Percentiles rank a stretch among this genome's conserved stretches.
Evolutionary conservation across 2,329 filamentous ascomycete species (phyloP).

Genomic region (Fusarium anthophilum): DNA sequence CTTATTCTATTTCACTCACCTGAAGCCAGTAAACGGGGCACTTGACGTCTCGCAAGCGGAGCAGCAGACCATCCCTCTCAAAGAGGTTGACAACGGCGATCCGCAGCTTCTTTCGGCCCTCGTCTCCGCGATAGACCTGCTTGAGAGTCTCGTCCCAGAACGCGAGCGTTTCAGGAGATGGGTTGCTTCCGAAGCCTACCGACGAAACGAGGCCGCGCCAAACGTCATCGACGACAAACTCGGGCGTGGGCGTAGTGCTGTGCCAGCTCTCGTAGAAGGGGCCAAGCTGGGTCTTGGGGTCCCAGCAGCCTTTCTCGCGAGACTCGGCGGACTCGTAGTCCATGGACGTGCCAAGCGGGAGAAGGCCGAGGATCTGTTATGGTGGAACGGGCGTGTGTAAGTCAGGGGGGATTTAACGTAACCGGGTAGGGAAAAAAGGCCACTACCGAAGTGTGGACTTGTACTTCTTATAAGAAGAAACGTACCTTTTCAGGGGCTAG

Average conservation of each 20-base stretch:
- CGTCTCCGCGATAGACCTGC: constrained; percentile 58
- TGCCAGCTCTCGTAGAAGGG: constrained; percentile 57
- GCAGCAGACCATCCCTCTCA: constrained; percentile 58
- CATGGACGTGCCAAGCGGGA: constrained; percentile 62
- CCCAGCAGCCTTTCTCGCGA: constrained; percentile 59
- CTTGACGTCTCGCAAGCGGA: constrained; percentile 56
- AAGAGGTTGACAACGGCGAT: constrained; percentile 57
- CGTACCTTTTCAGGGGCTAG: constrained; percentile 58
- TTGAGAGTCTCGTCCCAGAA: constrained; percentile 60
- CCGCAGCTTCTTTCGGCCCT: constrained; percentile 58
- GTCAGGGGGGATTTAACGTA: constrained; percentile 3
- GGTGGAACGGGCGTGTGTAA: constrained; percentile 5
- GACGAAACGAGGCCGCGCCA: constrained; percentile 57
- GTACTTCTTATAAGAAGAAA: not conserved
- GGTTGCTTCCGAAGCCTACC: constrained; percentile 57
- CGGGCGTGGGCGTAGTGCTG: constrained; percentile 50
- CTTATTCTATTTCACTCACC: constrained; percentile 44
- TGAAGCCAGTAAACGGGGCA: constrained; percentile 65
- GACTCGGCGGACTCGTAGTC: constrained; percentile 60
- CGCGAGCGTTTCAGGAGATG: constrained; percentile 47
- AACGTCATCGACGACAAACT: constrained; percentile 58
- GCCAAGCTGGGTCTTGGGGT: constrained; percentile 53
- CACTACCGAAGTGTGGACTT: not conserved
- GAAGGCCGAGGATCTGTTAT: constrained; percentile 56
- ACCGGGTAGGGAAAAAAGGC: not conserved